Percentiles rank a stretch among this genome's conserved stretches.
Evolutionary conservation across 73 alveolate species (phyloP).

Genomic region (Uronychia setigera): DNA sequence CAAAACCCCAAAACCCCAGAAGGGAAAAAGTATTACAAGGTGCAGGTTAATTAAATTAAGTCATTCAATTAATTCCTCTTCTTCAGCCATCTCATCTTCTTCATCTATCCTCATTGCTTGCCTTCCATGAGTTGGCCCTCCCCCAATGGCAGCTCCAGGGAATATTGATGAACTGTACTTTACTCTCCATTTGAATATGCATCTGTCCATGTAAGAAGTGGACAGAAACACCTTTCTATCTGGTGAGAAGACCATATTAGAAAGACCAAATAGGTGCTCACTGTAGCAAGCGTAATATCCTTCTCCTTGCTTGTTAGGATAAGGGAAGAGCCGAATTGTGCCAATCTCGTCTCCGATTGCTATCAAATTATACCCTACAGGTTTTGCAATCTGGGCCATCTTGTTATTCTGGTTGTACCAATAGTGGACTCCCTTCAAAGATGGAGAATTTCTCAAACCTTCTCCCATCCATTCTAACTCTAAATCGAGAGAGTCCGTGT

Average conservation of each 20-base stretch:
- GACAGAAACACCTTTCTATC: constrained; percentile 73
- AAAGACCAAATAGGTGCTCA: constrained; percentile 84
- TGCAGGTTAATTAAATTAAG: not conserved
- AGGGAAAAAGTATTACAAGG: not conserved
- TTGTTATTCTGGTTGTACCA: constrained; percentile 86
- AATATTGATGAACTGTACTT: constrained; percentile 18
- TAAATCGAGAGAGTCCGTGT: constrained; percentile 78
- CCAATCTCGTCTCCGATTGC: constrained; percentile 96
- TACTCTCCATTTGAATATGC: constrained; percentile 83
- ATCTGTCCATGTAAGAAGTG: constrained; percentile 77
- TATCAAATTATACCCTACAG: constrained; percentile 79
- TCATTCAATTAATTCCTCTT: not conserved
- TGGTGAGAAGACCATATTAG: constrained; percentile 74
- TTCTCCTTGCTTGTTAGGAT: constrained; percentile 75
- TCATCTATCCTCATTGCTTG: not conserved
- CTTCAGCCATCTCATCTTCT: not conserved
- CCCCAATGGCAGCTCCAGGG: no score
- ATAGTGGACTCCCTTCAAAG: constrained; percentile 87
- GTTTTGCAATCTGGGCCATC: constrained; percentile 78
- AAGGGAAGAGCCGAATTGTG: constrained; percentile 80
- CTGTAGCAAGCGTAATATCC: constrained; percentile 85
- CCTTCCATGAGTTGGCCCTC: no score
- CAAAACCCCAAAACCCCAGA: not conserved
- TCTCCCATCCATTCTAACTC: constrained; percentile 96
- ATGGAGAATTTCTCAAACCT: constrained; percentile 87